Base-by-base conservation (phyloP, 2,329 filamentous ascomycete species). In the Ophiostoma ips region DNA sequence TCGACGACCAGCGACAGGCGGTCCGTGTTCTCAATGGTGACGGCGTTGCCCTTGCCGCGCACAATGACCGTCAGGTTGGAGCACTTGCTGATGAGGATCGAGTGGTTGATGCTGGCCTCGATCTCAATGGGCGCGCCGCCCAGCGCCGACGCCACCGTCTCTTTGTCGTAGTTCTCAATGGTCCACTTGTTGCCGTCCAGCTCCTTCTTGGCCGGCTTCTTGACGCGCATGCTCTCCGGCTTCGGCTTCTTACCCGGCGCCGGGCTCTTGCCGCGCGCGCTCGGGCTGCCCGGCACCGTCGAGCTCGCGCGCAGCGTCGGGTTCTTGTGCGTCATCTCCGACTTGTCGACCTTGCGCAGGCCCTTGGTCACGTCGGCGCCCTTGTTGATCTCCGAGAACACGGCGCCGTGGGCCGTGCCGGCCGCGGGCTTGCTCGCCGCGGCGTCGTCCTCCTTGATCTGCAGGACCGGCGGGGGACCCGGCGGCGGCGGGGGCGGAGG, bases 241-340 rank as follows among this genome's bases (percentile, higher is more conserved):
- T 90, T 90, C 48, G 84, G 83, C 66, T 88, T 89, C 68, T 87
- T 90, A 57, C 81, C 84, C 1, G 92, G 92, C 16, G 86, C 84
- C 2, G 88, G 89, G 56, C 86, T 94, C 74, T 92, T 94, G 51
- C 77, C 80, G 46, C 86, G 76, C 68, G 64, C 9, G 30, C 24
- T 1, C 12, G 37, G 21, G 35, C 37, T 10, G 53, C 72, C 73
- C 19, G 84, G 73, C 3, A 90, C 86, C 2, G 78, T 75, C 12
- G 85, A 84, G 53, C 72, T 72, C 21, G 85, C 77, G 55, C 92
- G 82, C 52, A 98, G 72, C 50, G 81, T 79, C 13, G 92, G 92
- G 67, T 98, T 98, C 72, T 96, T 96, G 69, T 98, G 92, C 53
- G 92, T 98, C 90, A 95, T 95, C 66, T 96, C 76, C 49, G 85